phyloP scores from a whole-genome alignment of 2,329 filamentous ascomycete species.

The Ceratocystis variospora region DNA sequence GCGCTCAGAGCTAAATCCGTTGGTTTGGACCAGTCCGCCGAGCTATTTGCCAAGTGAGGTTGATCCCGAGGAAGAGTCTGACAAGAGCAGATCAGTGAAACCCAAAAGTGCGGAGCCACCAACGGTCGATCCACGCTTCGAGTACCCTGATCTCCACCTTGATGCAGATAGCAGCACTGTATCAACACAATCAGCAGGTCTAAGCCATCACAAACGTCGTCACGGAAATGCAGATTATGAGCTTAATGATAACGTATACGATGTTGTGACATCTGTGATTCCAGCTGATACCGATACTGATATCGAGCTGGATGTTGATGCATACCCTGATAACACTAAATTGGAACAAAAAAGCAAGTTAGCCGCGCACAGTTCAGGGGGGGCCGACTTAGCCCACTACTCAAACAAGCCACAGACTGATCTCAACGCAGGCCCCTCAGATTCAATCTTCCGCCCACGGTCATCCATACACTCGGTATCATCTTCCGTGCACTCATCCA shows the following conservation, averaged over 20 bases:
- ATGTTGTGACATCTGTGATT: background rate
- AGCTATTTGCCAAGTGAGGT: constrained; percentile 16
- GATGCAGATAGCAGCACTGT: background rate
- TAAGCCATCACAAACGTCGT: background rate
- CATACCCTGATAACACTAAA: background rate
- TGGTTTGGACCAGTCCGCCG: constrained; percentile 18
- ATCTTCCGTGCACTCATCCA: background rate
- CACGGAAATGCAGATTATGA: background rate
- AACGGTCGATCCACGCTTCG: background rate
- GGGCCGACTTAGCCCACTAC: background rate
- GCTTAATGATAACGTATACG: background rate
- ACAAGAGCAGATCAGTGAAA: background rate
- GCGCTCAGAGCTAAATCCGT: constrained; percentile 13
- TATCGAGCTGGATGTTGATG: background rate
- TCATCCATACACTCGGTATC: background rate
- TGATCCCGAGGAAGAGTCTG: background rate
- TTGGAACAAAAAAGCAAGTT: background rate
- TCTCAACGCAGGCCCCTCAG: background rate
- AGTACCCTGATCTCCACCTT: background rate
- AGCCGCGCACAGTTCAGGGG: background rate
- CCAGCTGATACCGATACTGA: background rate
- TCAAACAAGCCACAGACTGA: background rate
- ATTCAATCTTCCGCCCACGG: background rate
- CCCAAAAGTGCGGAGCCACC: background rate
- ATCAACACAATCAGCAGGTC: background rate